Base-by-base conservation (phyloP, 2,329 filamentous ascomycete genomes). In the Apiospora marii region DNA sequence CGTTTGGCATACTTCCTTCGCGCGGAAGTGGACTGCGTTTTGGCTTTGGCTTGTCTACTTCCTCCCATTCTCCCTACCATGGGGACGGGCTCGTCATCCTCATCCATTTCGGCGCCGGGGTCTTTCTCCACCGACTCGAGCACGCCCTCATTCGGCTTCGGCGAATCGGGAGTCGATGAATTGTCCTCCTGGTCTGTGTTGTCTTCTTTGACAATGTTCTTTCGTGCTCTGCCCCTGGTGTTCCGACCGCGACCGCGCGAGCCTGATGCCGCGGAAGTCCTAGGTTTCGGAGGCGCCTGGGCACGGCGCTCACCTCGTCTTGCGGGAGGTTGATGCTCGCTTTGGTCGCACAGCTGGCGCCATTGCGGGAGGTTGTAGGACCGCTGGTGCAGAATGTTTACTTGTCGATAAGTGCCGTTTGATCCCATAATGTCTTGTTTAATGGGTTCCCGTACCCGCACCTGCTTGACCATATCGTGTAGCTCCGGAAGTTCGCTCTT, bases 401-500 rank as follows among this genome's bases (percentile, higher is more conserved):
- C 94, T 82, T 99, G 96, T 48, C 96, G 96, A 81, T 98, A 99
- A 72, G 94, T 97, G 72, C 96, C 97, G 80, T 96, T 94, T 70
- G 94, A 94, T 58, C 96, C 96, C 87, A 97, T 96, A 78, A 99
- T 99, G 79, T 99, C 96, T 83, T 99, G 96, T 80, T 95, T 98
- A 81, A 99, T 98, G 4, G 96, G 96, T 76, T 99, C 97, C 83
- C 96, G 96, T 79, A 99, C 95, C 80, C 92, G 92, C 82, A 99
- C 94, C 74, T 93, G 92, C 84, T 98, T 98, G 75, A 99, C 90
- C 69, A 94, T 88, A 78, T 98, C 93, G 79, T 96, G 92, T 74
- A 98, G 90, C 49, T 89, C 86, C 22, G 94, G 93, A 49, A 96
- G 91, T 37, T 91, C 87, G 75, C 95, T 90, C 83, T 90, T 96